Conservation (phyloP, 345 rosid species). For the Gossypioides kirkii region DNA sequence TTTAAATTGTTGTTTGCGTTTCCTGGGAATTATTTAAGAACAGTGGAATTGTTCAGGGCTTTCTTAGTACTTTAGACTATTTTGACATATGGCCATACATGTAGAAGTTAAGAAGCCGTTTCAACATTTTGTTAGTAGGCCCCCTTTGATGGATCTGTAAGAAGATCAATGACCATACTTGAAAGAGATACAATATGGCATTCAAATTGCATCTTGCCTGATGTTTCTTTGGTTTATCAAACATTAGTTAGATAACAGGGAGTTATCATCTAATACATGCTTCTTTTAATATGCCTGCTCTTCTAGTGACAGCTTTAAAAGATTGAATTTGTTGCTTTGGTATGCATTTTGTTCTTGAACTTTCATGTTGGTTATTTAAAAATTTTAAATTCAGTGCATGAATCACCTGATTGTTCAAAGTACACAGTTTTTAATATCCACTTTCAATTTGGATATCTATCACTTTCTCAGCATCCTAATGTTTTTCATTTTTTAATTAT, state of each 20-base stretch:
- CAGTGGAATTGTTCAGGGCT: not conserved
- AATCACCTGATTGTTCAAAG: not conserved
- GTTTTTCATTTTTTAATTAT: not conserved
- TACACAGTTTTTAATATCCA: not conserved
- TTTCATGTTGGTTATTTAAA: not conserved
- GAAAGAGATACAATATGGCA: not conserved
- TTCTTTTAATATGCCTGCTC: not conserved
- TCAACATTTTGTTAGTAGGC: not conserved
- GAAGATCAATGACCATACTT: not conserved
- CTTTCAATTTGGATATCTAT: not conserved
- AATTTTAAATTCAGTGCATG: not conserved
- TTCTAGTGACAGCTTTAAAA: not conserved
- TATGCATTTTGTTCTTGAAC: not conserved
- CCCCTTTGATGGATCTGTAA: not conserved
- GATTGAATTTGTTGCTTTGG: not conserved
- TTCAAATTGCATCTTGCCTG: not conserved
- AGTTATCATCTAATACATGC: not conserved
- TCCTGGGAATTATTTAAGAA: not conserved
- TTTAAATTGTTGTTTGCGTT: not conserved
- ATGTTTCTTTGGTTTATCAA: not conserved
- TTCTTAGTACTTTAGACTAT: not conserved
- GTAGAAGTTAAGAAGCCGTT: not conserved
- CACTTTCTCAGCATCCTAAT: not conserved
- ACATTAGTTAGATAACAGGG: not conserved
- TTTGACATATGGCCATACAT: no score